A percentile compares a stretch with the other conserved stretches of the same genome.
Conservation (phyloP, 495 filamentous ascomycete genomes). For the Aspergillus egyptiacus region DNA sequence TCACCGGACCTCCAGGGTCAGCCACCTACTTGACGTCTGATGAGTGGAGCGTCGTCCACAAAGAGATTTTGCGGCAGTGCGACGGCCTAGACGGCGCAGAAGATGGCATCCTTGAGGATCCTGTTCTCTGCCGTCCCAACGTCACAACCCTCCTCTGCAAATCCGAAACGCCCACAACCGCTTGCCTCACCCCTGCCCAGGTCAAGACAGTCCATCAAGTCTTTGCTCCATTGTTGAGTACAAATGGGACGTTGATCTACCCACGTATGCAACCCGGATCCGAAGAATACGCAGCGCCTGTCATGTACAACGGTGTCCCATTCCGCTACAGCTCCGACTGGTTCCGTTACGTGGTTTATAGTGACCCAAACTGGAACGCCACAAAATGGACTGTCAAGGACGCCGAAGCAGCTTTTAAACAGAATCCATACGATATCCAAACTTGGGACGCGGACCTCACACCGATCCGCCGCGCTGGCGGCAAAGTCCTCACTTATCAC, state of each 20-base stretch:
- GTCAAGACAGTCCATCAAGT: conserved; percentile 48
- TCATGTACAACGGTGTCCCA: conserved; percentile 36
- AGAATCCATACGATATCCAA: conserved; percentile 45
- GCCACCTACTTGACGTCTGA: conserved; percentile 46
- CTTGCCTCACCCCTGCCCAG: conserved; percentile 54
- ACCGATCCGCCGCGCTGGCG: conserved; percentile 34
- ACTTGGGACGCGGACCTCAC: conserved; percentile 47
- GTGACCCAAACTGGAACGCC: conserved; percentile 44
- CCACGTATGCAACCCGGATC: conserved; percentile 47
- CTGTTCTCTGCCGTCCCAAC: conserved; percentile 51
- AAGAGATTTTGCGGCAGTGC: conserved; percentile 59
- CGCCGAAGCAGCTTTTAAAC: conserved; percentile 28
- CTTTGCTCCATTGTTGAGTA: conserved; percentile 47
- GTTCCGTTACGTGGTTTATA: conserved; percentile 52
- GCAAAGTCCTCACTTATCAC: conserved; percentile 49
- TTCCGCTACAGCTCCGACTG: conserved; percentile 40
- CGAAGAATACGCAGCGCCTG: conserved; percentile 25
- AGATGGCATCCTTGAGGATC: conserved; percentile 61
- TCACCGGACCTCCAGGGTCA: conserved; percentile 41
- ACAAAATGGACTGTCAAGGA: conserved; percentile 34
- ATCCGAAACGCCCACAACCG: conserved; percentile 20
- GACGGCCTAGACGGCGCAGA: conserved; percentile 56
- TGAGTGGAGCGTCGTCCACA: conserved; percentile 47
- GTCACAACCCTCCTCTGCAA: conserved; percentile 49
- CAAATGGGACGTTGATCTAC: conserved; percentile 50